Evolutionary conservation across 805 yeast species (phyloP).

Genomic region (Brettanomyces custersianus): DNA sequence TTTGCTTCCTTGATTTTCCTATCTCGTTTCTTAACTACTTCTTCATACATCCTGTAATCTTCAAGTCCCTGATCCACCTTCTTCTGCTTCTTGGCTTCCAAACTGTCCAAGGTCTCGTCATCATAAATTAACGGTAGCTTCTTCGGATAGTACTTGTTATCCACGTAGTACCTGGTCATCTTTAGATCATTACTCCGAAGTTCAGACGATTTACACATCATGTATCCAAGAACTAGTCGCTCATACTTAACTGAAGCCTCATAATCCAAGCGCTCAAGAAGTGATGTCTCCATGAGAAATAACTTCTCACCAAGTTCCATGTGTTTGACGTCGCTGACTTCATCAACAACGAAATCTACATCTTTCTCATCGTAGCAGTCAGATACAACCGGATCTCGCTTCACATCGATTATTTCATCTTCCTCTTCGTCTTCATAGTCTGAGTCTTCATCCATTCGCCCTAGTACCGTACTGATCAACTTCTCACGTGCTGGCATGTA

Average conservation of each 20-base stretch:
- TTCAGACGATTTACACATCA: conserved; percentile 12
- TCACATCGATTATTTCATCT: background rate
- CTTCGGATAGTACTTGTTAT: conserved; percentile 11
- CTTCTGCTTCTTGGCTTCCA: conserved; percentile 1
- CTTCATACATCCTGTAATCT: background rate
- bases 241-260: conserved; percentile 19
- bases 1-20: background rate
- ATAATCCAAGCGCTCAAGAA: conserved; percentile 17
- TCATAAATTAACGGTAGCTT: conserved; percentile 4
- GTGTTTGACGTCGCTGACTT: background rate
- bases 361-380: conserved; percentile 1
- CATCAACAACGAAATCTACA: background rate
- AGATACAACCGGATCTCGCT: background rate
- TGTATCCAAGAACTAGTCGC: conserved; percentile 14
- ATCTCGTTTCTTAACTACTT: background rate
- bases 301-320: conserved; percentile 4
- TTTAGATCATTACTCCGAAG: conserved; percentile 12
- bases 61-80: background rate
- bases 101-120: conserved; percentile 5
- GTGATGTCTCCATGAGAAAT: conserved; percentile 16
- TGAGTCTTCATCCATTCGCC: no score
- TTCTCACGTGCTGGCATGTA: no score
- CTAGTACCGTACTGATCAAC: no score
- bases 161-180: conserved; percentile 8
- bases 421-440: conserved; percentile 1